Percentiles rank a stretch among this genome's conserved stretches.
phyloP scores from a whole-genome alignment of 106 monocot species.

The Ottelia alismoides region DNA sequence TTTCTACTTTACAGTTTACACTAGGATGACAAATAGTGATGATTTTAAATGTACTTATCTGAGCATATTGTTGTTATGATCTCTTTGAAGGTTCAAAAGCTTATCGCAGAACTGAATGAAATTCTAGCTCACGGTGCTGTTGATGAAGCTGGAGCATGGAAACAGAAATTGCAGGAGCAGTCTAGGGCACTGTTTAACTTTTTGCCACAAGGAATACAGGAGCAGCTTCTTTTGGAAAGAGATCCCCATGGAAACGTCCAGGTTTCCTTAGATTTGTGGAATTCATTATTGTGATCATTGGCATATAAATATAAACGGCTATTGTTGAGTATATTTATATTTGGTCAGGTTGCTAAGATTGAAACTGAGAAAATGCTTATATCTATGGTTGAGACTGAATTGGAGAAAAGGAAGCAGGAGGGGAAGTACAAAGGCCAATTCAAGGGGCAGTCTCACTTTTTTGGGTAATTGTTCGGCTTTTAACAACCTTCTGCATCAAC shows the following conservation, averaged over 20 bases:
- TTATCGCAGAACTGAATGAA: constrained; percentile 90
- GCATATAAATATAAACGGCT: not conserved
- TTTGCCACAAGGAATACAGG: constrained; percentile 85
- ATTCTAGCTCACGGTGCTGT: constrained; percentile 89
- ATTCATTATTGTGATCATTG: not conserved
- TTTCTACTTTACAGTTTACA: constrained; percentile 13
- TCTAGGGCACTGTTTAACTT: constrained; percentile 68
- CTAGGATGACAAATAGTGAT: too few relatives aligned
- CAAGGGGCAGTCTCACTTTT: too few relatives aligned
- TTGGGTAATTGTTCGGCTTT: too few relatives aligned
- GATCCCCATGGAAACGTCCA: constrained; percentile 99
- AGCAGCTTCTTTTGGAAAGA: constrained; percentile 87
- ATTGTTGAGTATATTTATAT: not conserved
- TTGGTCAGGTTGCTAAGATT: constrained; percentile 88
- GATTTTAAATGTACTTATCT: not conserved
- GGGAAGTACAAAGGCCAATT: too few relatives aligned
- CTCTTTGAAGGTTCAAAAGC: constrained; percentile 70
- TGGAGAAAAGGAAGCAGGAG: too few relatives aligned
- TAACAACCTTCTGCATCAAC: too few relatives aligned
- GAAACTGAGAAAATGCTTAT: too few relatives aligned
- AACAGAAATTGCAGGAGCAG: constrained; percentile 63
- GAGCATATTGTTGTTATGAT: not conserved
- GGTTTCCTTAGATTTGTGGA: constrained; percentile 20
- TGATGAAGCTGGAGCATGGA: constrained; percentile 76
- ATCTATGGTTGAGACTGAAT: too few relatives aligned